phyloP scores from a whole-genome alignment of 225 moss, liverwort and hornwort species.

The Thuidium tamariscinum region DNA sequence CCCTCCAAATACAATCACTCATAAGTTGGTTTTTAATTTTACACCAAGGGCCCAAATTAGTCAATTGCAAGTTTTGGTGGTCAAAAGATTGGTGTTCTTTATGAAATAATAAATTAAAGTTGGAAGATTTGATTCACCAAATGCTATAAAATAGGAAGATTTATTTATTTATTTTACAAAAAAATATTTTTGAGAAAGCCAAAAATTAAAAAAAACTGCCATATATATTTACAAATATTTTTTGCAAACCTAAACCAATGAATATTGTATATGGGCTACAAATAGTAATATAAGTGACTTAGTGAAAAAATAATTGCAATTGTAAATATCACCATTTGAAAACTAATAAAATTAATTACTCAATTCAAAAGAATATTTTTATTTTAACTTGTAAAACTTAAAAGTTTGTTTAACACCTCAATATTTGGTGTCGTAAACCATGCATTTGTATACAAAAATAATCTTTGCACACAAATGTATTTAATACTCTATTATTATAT shows the following conservation, averaged over 20 bases:
- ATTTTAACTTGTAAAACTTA: no score
- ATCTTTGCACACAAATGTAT: no score
- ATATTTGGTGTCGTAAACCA: not conserved
- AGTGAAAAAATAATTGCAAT: fast-evolving
- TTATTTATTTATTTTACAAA: not conserved
- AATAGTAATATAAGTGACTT: fast-evolving
- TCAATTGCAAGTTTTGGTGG: no score
- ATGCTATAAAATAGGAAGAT: not conserved
- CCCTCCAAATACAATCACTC: no score
- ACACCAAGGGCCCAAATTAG: no score
- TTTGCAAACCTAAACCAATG: fast-evolving
- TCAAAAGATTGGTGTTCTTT: no score
- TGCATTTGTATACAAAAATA: not conserved
- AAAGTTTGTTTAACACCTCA: not conserved
- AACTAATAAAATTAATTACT: no score
- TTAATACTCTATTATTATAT: not conserved
- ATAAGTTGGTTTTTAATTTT: no score
- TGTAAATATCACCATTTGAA: not conserved
- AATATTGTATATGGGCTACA: fast-evolving
- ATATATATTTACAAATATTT: not conserved
- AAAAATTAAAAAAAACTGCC: not conserved
- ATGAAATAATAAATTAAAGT: not conserved
- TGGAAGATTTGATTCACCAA: fast-evolving
- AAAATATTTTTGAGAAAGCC: fast-evolving
- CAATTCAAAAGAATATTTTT: not conserved